phyloP scores from a whole-genome alignment of 1,139 yeast genomes.

The Blastobotrys aristatus region DNA sequence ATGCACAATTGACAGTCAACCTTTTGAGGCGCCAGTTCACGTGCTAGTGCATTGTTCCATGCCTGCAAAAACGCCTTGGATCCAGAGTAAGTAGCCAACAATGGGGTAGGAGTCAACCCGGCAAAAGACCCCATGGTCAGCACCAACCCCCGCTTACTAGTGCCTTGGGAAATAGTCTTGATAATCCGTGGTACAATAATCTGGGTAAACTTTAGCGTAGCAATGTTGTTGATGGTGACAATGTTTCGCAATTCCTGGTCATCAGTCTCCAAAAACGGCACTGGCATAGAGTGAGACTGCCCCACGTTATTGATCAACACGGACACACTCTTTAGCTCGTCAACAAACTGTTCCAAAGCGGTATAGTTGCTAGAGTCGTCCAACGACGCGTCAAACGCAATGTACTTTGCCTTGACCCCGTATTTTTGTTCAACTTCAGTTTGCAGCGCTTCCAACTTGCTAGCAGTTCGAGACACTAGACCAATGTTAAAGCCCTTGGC shows the following conservation, averaged over 20 bases:
- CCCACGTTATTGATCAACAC: constrained; percentile 91
- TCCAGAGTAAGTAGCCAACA: constrained; percentile 90
- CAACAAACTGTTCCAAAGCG: constrained; percentile 45
- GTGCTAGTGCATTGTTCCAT: constrained; percentile 89
- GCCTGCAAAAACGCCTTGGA: constrained; percentile 91
- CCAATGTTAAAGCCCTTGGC: constrained; percentile 75
- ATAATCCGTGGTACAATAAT: constrained; percentile 63
- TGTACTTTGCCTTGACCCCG: constrained; percentile 57
- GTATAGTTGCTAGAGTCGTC: constrained; percentile 53
- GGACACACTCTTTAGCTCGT: constrained; percentile 48
- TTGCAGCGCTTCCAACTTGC: constrained; percentile 66
- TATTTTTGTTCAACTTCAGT: constrained; percentile 55
- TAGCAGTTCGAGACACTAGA: constrained; percentile 75
- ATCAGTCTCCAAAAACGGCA: constrained; percentile 78
- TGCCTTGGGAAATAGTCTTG: constrained; percentile 40
- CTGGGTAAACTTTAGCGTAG: constrained; percentile 81
- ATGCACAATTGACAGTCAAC: constrained; percentile 83
- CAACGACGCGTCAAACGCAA: constrained; percentile 74
- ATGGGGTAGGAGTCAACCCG: constrained; percentile 88
- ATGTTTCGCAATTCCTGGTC: constrained; percentile 70
- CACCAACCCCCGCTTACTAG: constrained; percentile 53
- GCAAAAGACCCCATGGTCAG: constrained; percentile 97
- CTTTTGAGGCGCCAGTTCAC: constrained; percentile 62
- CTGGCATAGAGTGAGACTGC: constrained; percentile 90
- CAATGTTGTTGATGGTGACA: constrained; percentile 77